These are phyloP conservation scores for Hordeum marinum DNA, from an alignment of 176 grass and related monocot genomes.

Conservation along the genomic window DNA sequence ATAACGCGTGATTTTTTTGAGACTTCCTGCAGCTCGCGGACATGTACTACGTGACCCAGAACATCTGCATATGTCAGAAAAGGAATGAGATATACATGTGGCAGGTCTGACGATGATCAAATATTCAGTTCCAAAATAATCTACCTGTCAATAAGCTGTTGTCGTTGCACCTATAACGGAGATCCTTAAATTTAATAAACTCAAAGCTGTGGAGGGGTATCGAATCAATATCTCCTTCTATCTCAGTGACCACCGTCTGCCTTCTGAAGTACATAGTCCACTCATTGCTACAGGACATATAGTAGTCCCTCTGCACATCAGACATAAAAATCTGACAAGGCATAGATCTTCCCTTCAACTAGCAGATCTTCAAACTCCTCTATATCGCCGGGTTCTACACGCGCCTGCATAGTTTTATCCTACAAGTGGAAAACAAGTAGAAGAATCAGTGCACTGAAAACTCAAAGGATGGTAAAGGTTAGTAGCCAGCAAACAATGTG, in stretches of 20 bases:
- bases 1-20: background rate
- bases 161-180: background rate
- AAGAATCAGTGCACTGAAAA: background rate
- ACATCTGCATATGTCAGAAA: background rate
- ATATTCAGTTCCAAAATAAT: background rate
- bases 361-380: background rate
- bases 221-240: background rate
- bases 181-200: background rate
- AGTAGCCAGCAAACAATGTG: background rate
- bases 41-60: background rate
- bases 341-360: background rate
- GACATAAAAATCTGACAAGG: background rate
- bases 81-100: background rate
- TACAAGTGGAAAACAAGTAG: background rate
- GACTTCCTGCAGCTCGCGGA: background rate
- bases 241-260: conserved; percentile 1
- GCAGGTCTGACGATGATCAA: background rate
- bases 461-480: background rate
- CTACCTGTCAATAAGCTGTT: background rate
- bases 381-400: background rate
- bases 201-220: conserved; percentile 13
- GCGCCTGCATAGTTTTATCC: conserved; percentile 8
- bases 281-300: conserved; percentile 1
- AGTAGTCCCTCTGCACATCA: background rate
- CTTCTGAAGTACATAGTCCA: background rate